Conservation (phyloP, 768 basidiomycete genomes). For the Macrolepiota dolichaula region DNA sequence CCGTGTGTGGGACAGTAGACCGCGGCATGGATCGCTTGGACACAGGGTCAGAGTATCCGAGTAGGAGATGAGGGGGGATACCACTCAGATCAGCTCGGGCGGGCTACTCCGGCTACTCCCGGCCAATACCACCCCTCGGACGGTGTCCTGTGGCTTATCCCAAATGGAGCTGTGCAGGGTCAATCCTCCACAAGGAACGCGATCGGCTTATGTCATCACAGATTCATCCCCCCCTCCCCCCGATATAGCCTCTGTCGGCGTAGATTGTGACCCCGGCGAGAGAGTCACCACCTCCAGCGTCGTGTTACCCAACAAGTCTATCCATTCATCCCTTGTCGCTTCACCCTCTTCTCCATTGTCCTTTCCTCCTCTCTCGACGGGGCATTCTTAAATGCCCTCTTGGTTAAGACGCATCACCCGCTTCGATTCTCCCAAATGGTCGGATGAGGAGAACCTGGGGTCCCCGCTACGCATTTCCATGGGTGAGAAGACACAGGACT, state of each 20-base stretch:
- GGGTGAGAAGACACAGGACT: conserved; percentile 14
- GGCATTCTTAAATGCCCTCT: conserved; percentile 18
- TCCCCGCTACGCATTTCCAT: conserved; percentile 12
- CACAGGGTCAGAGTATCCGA: conserved; percentile 6
- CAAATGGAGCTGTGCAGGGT: conserved; percentile 1
- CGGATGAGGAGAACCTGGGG: conserved; percentile 13
- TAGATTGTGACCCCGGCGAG: conserved; percentile 10
- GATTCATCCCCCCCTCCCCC: background rate
- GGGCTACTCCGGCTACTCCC: conserved; percentile 1
- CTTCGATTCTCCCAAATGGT: conserved; percentile 15
- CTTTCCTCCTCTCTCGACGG: conserved; percentile 5
- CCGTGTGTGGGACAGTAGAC: background rate
- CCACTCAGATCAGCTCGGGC: background rate
- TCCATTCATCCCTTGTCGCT: conserved; percentile 11
- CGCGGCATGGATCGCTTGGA: background rate
- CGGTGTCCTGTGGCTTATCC: conserved; percentile 3
- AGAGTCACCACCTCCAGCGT: conserved; percentile 9
- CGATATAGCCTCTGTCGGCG: conserved; percentile 8
- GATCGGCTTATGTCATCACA: conserved; percentile 10
- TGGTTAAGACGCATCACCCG: conserved; percentile 19
- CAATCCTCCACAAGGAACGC: conserved; percentile 4
- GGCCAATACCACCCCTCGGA: conserved; percentile 1
- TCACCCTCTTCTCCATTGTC: conserved; percentile 5
- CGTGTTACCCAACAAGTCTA: conserved; percentile 7
- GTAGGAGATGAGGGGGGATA: background rate